Conservation (phyloP, 1,284 basidiomycete species). For the Cutaneotrichosporon dermatis region DNA sequence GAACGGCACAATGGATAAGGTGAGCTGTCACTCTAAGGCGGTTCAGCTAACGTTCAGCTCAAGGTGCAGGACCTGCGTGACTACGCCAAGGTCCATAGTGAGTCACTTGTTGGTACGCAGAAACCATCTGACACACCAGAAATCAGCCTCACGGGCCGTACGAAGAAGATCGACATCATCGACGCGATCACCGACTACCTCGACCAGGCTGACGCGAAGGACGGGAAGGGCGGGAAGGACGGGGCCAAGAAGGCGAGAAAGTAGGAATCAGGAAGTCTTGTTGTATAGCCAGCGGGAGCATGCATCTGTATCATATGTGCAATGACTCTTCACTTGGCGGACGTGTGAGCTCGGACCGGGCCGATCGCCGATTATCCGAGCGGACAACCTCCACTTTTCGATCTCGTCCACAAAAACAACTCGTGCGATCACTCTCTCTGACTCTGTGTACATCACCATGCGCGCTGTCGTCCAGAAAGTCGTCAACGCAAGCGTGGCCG, state of each 20-base stretch:
- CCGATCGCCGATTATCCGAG: neutral
- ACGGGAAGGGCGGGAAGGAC: too few relatives aligned
- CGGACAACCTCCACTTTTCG: neutral
- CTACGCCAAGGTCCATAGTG: conserved; percentile 37
- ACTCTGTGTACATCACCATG: conserved; percentile 26
- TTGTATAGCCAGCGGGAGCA: neutral
- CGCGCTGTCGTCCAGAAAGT: conserved; percentile 48
- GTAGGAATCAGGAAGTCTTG: neutral
- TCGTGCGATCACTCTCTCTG: neutral
- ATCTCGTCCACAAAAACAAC: neutral
- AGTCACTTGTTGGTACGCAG: conserved; percentile 4
- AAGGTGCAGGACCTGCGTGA: conserved; percentile 72
- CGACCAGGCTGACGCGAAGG: conserved; percentile 2
- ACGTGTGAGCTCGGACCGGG: too few relatives aligned
- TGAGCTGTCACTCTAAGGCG: conserved; percentile 42
- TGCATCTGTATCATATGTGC: neutral
- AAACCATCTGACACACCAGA: conserved; percentile 17
- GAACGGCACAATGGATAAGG: conserved; percentile 61
- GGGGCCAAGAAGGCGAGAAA: conserved; percentile 6
- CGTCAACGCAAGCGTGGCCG: conserved; percentile 42
- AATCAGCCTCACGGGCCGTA: conserved; percentile 28
- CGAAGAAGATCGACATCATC: conserved; percentile 43
- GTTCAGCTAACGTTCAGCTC: conserved; percentile 52
- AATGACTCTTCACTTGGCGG: too few relatives aligned
- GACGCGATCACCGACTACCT: conserved; percentile 27